Base-by-base conservation (phyloP, 164 flowering plant genomes). In the Nelumbo lutea region DNA sequence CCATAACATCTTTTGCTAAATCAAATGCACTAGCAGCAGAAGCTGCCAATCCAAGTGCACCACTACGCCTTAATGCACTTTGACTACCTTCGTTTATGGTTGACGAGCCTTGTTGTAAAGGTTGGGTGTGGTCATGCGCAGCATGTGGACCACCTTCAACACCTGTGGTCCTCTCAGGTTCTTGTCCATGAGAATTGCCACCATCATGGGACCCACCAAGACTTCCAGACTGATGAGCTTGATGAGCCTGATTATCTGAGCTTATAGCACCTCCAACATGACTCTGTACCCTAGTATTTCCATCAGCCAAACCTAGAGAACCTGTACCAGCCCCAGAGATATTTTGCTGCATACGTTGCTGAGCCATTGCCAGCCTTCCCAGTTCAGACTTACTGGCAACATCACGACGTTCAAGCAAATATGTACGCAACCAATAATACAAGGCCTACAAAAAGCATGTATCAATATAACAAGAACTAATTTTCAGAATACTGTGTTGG, bases 381-480 rank as follows among this genome's bases (percentile, higher is more conserved):
- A 80, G 76, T 70, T 96, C 99, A 72, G 97, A 87, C 76, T 88
- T 96, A 77, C 81, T 87, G 53, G 95, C 96, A 77, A 87, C 96
- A 84, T 96, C 99, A 57, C 99, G 97, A 5, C 98, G 88, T 70
- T 96, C 99, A 44, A 96, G 93, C 80, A 96, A 81, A 79, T 96
- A 96, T 58, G 99, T 96, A 43, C 99, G 97, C 27, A 96, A 80
- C 99, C 99, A 96, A 80, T 96, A 96, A 83, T 96, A 96, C 63
- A 96, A 74, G 69, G 99, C 98, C 99, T 96, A 75, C 55, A 48
- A 70, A 61, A 27, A 27, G 27, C 27, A 27, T 27, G 27, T 27
- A 10, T 38, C 41, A 70, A 62, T 14, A 68, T 39, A 51, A 51
- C 43, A 15, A 40, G n/a, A 52, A 68, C 52, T 42, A 48, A 41